These are phyloP conservation scores for Atkinsonella texensis DNA, from an alignment of 2,329 filamentous ascomycete genomes.

Conservation along the genomic window DNA sequence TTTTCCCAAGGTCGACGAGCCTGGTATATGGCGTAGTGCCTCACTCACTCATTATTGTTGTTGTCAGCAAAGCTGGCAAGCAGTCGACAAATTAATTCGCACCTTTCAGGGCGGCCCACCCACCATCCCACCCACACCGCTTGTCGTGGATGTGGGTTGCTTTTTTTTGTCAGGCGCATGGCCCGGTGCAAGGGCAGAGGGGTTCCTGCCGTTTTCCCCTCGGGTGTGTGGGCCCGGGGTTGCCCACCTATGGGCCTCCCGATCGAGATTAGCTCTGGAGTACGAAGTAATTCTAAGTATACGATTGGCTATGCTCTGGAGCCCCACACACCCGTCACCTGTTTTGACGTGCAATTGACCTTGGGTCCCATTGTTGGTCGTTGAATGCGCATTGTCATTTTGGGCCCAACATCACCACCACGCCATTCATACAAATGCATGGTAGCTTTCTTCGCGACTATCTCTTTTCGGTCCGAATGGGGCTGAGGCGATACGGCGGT, in stretches of 20 bases:
- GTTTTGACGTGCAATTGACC: neutral
- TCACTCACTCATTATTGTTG: neutral
- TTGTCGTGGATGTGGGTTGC: too few relatives aligned
- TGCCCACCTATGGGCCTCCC: too few relatives aligned
- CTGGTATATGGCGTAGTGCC: neutral
- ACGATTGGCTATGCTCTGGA: too few relatives aligned
- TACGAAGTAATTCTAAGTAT: too few relatives aligned
- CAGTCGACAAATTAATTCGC: too few relatives aligned
- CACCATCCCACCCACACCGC: too few relatives aligned
- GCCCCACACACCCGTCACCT: too few relatives aligned
- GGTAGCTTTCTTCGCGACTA: neutral
- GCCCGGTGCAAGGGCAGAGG: neutral
- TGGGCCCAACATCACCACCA: neutral
- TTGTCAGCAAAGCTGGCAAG: too few relatives aligned
- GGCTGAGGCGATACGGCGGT: neutral
- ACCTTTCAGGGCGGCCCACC: too few relatives aligned
- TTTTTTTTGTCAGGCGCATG: too few relatives aligned
- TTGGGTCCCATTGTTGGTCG: neutral
- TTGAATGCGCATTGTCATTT: neutral
- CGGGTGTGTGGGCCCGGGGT: too few relatives aligned
- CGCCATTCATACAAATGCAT: neutral
- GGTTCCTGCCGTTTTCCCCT: neutral
- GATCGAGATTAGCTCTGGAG: too few relatives aligned
- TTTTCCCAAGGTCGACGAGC: neutral
- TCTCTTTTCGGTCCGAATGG: neutral